Percentiles rank a stretch among this genome's conserved stretches.
phyloP scores from a whole-genome alignment of 2,329 filamentous ascomycete species.

The Fusarium coicis region DNA sequence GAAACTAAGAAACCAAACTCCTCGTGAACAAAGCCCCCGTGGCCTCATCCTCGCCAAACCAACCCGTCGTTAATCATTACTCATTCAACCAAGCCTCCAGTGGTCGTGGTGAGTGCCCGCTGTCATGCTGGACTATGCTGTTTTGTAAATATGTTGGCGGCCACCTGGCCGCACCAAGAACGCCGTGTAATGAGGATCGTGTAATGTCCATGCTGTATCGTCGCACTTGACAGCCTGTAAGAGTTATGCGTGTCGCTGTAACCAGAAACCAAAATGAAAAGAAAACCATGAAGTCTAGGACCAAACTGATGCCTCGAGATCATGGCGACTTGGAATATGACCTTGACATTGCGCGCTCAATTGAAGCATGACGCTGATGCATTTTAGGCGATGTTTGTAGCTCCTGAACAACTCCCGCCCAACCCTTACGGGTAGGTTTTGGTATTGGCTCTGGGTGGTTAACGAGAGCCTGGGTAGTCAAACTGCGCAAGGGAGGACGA shows the following conservation, averaged over 20 bases:
- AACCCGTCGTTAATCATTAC: conserved; percentile 43
- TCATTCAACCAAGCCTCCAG: conserved; percentile 35
- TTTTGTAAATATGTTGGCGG: conserved; percentile 34
- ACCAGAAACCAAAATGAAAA: conserved; percentile 33
- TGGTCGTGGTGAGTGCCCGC: conserved; percentile 14
- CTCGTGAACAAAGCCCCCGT: conserved; percentile 19
- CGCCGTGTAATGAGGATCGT: conserved; percentile 36
- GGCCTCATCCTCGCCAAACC: conserved; percentile 23
- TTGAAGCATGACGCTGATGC: conserved; percentile 70
- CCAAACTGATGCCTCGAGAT: conserved; percentile 13
- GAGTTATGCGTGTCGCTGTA: conserved; percentile 30
- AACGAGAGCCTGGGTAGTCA: conserved; percentile 63
- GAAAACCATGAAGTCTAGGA: conserved; percentile 27
- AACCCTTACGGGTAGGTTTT: conserved; percentile 59
- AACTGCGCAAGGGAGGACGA: conserved; percentile 61
- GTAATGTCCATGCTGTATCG: conserved; percentile 23
- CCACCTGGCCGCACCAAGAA: conserved; percentile 32
- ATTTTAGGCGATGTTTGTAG: conserved; percentile 69
- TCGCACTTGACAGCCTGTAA: conserved; percentile 35
- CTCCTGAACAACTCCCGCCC: conserved; percentile 72
- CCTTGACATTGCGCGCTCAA: conserved; percentile 66
- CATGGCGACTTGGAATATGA: conserved; percentile 47
- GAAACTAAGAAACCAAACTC: conserved; percentile 37
- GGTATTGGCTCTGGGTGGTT: conserved; percentile 62
- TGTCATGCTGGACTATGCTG: conserved; percentile 26